phyloP scores from a whole-genome alignment of 805 yeast species.

The Naumovozyma castellii region DNA sequence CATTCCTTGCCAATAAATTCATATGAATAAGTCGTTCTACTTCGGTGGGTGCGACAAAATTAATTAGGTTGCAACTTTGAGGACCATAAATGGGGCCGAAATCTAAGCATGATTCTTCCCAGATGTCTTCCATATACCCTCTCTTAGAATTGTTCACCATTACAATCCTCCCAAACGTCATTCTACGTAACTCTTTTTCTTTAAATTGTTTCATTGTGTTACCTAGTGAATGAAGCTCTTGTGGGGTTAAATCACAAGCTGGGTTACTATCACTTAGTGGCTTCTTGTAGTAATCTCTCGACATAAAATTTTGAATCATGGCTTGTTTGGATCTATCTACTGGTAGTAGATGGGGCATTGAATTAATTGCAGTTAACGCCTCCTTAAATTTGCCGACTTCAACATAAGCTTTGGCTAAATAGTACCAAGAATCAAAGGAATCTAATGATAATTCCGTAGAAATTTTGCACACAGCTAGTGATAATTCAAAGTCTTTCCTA shows the following conservation, averaged over 20 bases:
- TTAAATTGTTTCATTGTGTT: constrained; percentile 17
- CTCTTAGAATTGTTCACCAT: constrained; percentile 22
- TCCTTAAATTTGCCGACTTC: constrained; percentile 14
- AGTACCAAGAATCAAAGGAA: constrained; percentile 25
- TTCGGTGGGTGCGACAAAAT: constrained; percentile 26
- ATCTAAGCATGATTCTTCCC: constrained; percentile 19
- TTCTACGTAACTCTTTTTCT: constrained; percentile 18
- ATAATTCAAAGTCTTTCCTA: constrained; percentile 20
- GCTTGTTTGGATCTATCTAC: constrained; percentile 19
- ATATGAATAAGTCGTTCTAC: constrained; percentile 20
- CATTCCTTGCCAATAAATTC: constrained; percentile 21
- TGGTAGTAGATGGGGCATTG: constrained; percentile 23
- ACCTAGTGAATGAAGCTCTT: constrained; percentile 19
- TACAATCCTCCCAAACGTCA: constrained; percentile 25
- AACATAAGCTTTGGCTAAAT: constrained; percentile 23
- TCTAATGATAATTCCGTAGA: constrained; percentile 25
- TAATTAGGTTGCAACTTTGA: constrained; percentile 21
- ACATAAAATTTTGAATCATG: constrained; percentile 8
- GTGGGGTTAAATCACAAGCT: constrained; percentile 14
- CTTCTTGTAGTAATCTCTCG: constrained; percentile 18
- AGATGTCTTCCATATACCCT: constrained; percentile 18
- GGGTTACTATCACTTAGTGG: constrained; percentile 17
- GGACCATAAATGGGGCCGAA: constrained; percentile 29
- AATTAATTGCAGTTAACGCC: constrained; percentile 25
- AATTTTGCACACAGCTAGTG: constrained; percentile 18